A percentile compares a stretch with the other conserved stretches of the same genome.
Conservation (phyloP, 2,329 filamentous ascomycete species). For the Microsporum canis region DNA sequence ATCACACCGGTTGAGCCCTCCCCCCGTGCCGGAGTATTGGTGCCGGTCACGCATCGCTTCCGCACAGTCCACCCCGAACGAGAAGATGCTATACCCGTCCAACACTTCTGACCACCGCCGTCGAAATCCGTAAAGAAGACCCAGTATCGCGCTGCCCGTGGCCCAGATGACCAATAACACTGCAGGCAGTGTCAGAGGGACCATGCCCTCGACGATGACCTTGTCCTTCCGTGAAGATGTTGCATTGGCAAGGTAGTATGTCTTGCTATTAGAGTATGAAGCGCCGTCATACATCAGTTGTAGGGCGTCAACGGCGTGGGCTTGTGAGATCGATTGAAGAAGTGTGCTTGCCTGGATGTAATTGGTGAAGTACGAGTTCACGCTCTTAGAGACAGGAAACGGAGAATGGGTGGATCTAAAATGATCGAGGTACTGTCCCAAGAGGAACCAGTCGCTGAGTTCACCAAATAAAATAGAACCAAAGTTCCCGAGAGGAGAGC, state of each 20-base stretch:
- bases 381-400: not conserved
- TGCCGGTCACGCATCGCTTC: not conserved
- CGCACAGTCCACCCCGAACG: constrained; percentile 5
- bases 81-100: constrained; percentile 12
- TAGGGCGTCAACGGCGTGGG: not conserved
- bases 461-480: not conserved
- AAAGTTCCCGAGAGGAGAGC: not conserved
- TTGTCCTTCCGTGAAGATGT: not conserved
- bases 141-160: constrained; percentile 2
- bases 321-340: constrained; percentile 8
- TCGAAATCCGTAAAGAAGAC: constrained; percentile 9
- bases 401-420: not conserved
- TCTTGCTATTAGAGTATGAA: not conserved
- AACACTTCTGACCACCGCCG: constrained; percentile 12
- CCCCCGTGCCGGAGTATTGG: not conserved
- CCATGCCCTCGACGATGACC: not conserved
- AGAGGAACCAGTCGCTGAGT: not conserved
- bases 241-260: not conserved
- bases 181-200: not conserved
- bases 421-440: not conserved
- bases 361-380: not conserved
- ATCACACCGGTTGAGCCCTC: not conserved
- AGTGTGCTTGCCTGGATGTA: not conserved
- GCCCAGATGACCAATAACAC: constrained; percentile 11
- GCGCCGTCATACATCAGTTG: constrained; percentile 9